A percentile compares a stretch with the other conserved stretches of the same genome.
Conservation (phyloP, 140 eudicot genomes). For the Bidens hawaiensis region DNA sequence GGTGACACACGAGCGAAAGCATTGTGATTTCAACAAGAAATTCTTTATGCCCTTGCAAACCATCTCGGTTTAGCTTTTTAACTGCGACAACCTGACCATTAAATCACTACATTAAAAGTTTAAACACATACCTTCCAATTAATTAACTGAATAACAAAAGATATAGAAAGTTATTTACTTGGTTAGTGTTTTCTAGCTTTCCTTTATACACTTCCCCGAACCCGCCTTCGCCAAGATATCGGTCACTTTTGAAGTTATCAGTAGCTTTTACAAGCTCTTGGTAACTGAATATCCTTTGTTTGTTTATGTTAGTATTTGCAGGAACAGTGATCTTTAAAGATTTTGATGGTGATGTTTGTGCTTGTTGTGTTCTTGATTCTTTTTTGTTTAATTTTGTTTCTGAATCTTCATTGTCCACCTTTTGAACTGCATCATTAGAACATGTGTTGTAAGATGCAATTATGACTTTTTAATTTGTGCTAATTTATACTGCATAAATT, state of each 20-base stretch:
- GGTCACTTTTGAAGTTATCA: constrained; percentile 43
- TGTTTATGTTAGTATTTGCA: constrained; percentile 1
- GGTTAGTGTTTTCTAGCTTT: constrained; percentile 28
- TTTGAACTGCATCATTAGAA: constrained; percentile 27
- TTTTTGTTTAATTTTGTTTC: constrained; percentile 9
- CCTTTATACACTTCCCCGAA: constrained; percentile 67
- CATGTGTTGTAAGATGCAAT: background rate
- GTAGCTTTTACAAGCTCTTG: constrained; percentile 62
- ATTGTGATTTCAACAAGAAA: constrained; percentile 56
- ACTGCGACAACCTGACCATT: constrained; percentile 53
- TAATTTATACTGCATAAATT: too few relatives aligned
- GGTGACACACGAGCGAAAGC: constrained; percentile 63
- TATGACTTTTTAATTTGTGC: background rate
- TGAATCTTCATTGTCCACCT: constrained; percentile 5
- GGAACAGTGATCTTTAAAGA: background rate
- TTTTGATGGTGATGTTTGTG: background rate
- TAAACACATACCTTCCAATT: background rate
- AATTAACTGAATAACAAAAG: background rate
- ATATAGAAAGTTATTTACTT: constrained; percentile 32
- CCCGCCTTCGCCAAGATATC: constrained; percentile 63
- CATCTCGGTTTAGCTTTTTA: constrained; percentile 43
- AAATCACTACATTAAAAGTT: constrained; percentile 14
- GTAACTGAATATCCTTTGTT: constrained; percentile 36
- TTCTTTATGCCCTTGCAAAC: constrained; percentile 60
- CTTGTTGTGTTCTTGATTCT: constrained; percentile 12